A percentile compares a stretch with the other conserved stretches of the same genome.
phyloP scores from a whole-genome alignment of 1,139 yeast genomes.

The Wickerhamomyces sp. region DNA sequence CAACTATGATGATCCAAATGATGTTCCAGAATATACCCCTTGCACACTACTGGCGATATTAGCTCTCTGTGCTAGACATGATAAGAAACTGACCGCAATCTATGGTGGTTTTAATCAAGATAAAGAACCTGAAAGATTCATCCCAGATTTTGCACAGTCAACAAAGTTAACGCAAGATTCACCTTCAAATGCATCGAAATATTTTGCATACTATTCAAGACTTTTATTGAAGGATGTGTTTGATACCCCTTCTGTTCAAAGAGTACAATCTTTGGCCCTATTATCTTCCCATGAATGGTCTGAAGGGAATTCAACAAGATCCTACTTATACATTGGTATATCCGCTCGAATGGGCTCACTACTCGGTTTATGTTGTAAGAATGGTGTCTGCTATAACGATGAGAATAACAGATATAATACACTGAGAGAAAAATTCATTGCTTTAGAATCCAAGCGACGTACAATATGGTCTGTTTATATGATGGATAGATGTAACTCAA shows the following conservation, averaged over 20 bases:
- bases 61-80: constrained; percentile 35
- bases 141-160: constrained; percentile 19
- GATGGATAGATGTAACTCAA: constrained; percentile 40
- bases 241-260: constrained; percentile 36
- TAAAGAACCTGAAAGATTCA: constrained; percentile 26
- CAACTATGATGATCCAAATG: constrained; percentile 13
- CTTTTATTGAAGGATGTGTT: constrained; percentile 30
- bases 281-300: constrained; percentile 42
- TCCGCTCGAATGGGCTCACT: constrained; percentile 41
- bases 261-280: constrained; percentile 35
- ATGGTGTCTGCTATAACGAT: constrained; percentile 17
- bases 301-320: constrained; percentile 35
- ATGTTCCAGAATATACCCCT: constrained; percentile 22
- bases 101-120: constrained; percentile 33
- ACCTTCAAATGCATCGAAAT: constrained; percentile 34
- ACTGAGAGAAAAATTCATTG: constrained; percentile 15
- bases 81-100: constrained; percentile 26
- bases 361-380: constrained; percentile 29
- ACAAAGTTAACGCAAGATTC: constrained; percentile 1
- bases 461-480: constrained; percentile 39
- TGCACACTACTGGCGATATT: constrained; percentile 32
- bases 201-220: constrained; percentile 40
- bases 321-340: constrained; percentile 35
- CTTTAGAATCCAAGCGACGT: constrained; percentile 32
- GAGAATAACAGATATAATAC: constrained; percentile 12